phyloP scores from a whole-genome alignment of 2,329 filamentous ascomycete species.

The Cercospora beticola region DNA sequence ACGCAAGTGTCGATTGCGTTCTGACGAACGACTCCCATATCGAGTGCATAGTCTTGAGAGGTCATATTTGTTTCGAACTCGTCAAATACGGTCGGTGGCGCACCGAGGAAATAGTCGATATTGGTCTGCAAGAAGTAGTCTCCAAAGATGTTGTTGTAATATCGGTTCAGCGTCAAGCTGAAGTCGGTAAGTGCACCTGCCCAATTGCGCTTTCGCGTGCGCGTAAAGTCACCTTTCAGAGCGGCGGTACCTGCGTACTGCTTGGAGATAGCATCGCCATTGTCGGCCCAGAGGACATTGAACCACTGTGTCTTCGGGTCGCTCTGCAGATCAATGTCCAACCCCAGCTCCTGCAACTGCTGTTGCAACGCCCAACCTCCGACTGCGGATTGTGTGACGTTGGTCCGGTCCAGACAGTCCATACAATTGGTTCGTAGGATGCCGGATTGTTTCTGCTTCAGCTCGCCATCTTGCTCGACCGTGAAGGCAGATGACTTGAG shows the following conservation, averaged over 20 bases:
- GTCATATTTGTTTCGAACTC: slow-evolving; percentile 95
- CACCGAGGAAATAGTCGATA: slow-evolving; percentile 90
- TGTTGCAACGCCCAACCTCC: slow-evolving; percentile 77
- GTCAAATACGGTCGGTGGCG: slow-evolving; percentile 79
- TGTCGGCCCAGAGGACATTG: slow-evolving; percentile 92
- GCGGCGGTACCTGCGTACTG: slow-evolving; percentile 95
- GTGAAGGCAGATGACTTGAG: slow-evolving; percentile 73
- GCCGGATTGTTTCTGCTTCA: slow-evolving; percentile 61
- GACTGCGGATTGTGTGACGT: slow-evolving; percentile 91
- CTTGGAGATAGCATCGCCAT: slow-evolving; percentile 91
- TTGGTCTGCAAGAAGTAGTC: slow-evolving; percentile 97
- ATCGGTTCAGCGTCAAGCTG: slow-evolving; percentile 78
- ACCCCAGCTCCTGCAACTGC: slow-evolving; percentile 73
- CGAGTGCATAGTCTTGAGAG: slow-evolving; percentile 86
- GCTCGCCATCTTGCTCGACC: slow-evolving; percentile 50
- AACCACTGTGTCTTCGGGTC: slow-evolving; percentile 89
- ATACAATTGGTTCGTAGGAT: slow-evolving; percentile 96
- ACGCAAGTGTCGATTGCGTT: slow-evolving; percentile 87
- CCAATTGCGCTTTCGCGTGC: slow-evolving; percentile 86
- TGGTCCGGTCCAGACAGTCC: slow-evolving; percentile 95
- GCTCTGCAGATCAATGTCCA: slow-evolving; percentile 69
- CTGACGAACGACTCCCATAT: slow-evolving; percentile 78
- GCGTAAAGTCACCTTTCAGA: slow-evolving; percentile 93
- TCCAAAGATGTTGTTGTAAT: slow-evolving; percentile 86
- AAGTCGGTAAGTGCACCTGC: slow-evolving; percentile 89